Evolutionary conservation across 2,329 filamentous ascomycete species (phyloP), one percentile per base, ranked within the genome.

Genomic region (Pseudogymnoascus sp.): DNA sequence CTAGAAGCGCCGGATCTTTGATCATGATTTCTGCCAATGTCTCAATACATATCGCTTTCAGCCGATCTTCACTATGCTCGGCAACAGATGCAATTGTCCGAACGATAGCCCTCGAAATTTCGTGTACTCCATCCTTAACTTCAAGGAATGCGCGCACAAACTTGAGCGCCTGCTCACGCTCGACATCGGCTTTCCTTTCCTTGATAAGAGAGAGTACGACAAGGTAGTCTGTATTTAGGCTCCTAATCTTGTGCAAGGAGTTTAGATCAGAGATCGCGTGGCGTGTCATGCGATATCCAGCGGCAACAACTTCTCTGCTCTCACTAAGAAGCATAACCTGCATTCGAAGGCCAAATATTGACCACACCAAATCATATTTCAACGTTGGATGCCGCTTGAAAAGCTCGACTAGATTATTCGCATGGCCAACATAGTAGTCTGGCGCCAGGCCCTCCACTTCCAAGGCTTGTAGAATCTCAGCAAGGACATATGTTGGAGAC

Each of bases 331-430:
- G 86, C 91, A 99, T 95, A 68, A 91, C 87, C 75, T 99, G 94
- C 79, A 97, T 92, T 45, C 94, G 85, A 58, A 95, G 77, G 1
- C 95, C 94, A 75, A 99, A 99, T 1, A 96, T 87, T 3, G 92
- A 90, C 94, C 94, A 99, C 1, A 91, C 92, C 58, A 99, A 78
- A 74, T 99, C 95, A 73, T 97, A 97, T 72, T 99, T 99, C 63
- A 99, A 81, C 1, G 91, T 93, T 1, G 92, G 91, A 74, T 97
- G 86, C 61, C 91, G 84, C 74, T 93, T 96, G 77, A 99, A 96
- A n/a, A 99, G 80, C 65, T 95, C 90, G n/a, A 97, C 94, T 7
- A 99, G 81, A 66, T 85, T 90, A 72, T 99, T 99, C 25, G 92
- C 92, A 65, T 91, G 86, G 64, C 90, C 90, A 60, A 99, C 93